Evolutionary conservation across 805 yeast species (phyloP), one percentile per base, ranked within the genome.

Genomic region (Lipomyces orientalis): DNA sequence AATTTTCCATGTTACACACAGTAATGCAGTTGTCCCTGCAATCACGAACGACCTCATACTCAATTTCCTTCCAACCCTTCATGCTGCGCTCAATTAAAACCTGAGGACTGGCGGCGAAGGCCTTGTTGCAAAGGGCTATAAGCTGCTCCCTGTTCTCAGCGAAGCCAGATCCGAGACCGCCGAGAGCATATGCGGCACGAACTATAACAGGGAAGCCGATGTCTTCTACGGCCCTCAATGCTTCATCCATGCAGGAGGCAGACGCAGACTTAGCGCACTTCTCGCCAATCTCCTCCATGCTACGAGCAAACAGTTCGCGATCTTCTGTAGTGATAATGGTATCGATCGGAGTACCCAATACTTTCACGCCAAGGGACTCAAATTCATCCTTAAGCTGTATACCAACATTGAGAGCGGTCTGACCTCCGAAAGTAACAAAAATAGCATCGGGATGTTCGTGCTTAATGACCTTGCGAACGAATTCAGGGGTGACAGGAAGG

Each of bases 61-160:
- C 99, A 75, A 94, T 90, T 83, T 94, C 99, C 80, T 94, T 94
- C 99, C 99, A 94, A 72, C 99, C 99, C 83, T 95, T 95, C 97
- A 94, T 91, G 58, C 97, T 92, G 78, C 88, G 88, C 84, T 94
- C 99, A 71, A 94, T 95, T 72, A 94, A 85, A 65, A 94, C 97
- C 83, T 94, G 99, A 12, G 99, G 98, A 65, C 97, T 90, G 35
- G 96, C 87, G 61, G 98, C 97, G 79, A 94, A 93, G 0, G 98
- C 97, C 78, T 90, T 88, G 77, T 87, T 87, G 83, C 97, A 93
- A 73, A 94, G 84, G 57, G 87, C 93, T 66, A 89, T 84, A 76
- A 94, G 86, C 82, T 94, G 93, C 71, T 85, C 80, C 77, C 91
- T 92, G 78, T 92, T 90, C 73, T 91, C 90, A 66, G 98, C 98